These are phyloP conservation scores for Metschnikowia vanudenii DNA, from an alignment of 805 yeast species.

Conservation along the genomic window DNA sequence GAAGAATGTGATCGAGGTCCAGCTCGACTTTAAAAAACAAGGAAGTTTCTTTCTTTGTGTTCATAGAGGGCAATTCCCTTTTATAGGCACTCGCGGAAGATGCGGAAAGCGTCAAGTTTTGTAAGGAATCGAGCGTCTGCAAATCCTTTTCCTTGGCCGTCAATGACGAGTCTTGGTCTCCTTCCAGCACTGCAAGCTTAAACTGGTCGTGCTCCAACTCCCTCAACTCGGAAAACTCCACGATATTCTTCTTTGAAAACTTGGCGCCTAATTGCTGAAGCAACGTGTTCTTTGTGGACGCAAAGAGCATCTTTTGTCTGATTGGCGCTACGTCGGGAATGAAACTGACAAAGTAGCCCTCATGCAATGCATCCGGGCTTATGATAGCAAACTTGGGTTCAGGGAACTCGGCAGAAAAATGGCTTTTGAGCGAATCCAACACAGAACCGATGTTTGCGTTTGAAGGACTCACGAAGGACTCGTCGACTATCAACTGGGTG, in stretches of 20 bases:
- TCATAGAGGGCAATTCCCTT: conserved; percentile 38
- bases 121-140: conserved; percentile 40
- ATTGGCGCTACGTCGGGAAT: conserved; percentile 87
- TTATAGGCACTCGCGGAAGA: conserved; percentile 8
- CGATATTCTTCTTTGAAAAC: conserved; percentile 40
- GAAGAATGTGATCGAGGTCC: conserved; percentile 24
- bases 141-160: conserved; percentile 59
- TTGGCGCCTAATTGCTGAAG: conserved; percentile 71
- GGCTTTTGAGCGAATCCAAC: conserved; percentile 23
- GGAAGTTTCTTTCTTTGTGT: conserved; percentile 11
- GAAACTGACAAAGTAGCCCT: conserved; percentile 63
- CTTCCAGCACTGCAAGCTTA: conserved; percentile 18
- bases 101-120: conserved; percentile 29
- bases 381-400: conserved; percentile 38
- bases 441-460: conserved; percentile 14
- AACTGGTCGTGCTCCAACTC: conserved; percentile 56
- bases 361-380: conserved; percentile 13
- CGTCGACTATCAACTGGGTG: conserved; percentile 34
- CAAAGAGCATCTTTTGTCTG: conserved; percentile 87
- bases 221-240: conserved; percentile 53
- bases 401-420: conserved; percentile 29
- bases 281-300: conserved; percentile 80
- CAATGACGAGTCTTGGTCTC: conserved; percentile 43
- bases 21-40: conserved; percentile 17
- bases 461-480: conserved; percentile 17